Base-by-base conservation (phyloP, 2,329 filamentous ascomycete genomes). In the Ploettnerulaceae sp. region DNA sequence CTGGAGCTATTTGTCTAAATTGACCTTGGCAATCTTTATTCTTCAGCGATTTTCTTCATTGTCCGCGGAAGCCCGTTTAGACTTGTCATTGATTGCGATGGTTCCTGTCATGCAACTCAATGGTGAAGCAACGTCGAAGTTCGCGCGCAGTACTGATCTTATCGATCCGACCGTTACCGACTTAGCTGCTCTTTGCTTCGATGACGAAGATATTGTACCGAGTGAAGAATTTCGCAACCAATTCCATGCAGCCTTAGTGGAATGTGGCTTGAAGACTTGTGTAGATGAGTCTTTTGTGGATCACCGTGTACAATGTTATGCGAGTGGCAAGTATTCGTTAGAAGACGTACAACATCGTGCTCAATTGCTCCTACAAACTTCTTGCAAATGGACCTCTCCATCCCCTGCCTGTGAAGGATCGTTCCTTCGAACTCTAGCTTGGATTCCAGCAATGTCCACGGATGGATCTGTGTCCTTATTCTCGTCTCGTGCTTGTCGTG, bases 121-220 rank as follows among this genome's bases (percentile, higher is more conserved):
- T 26, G 56, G 51, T 20, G 35, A 32, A 9, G 4, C 29, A 11
- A 52, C 50, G 6, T 48, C 40, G 5, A 52, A 35, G 8, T 60
- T 60, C 47, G 37, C 48, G 3, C 4, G 21, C 2, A 51, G 57
- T 14, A n/a, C 28, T 32, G 29, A 48, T n/a, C 48, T 61, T 9
- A 42, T 61, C 28, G 54, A 61, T 32, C 56, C 55, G 6, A 43
- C 32, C 7, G 15, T 40, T 0, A 4, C 34, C 1, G 35, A 45
- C 4, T 35, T 63, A 3, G 45, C 17, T 9, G 20, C 26, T 1
- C 40, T 60, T 11, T 64, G 50, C 45, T 64, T 64, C 18, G 39
- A 38, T 6, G 53, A 62, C 4, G 62, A 65, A 43, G 47, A 54
- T 44, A 43, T 58, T 17, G 18, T 53, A 21, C 62, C 62, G 26